Evolutionary conservation across 805 yeast species (phyloP).

Genomic region (Hanseniaspora vineae): DNA sequence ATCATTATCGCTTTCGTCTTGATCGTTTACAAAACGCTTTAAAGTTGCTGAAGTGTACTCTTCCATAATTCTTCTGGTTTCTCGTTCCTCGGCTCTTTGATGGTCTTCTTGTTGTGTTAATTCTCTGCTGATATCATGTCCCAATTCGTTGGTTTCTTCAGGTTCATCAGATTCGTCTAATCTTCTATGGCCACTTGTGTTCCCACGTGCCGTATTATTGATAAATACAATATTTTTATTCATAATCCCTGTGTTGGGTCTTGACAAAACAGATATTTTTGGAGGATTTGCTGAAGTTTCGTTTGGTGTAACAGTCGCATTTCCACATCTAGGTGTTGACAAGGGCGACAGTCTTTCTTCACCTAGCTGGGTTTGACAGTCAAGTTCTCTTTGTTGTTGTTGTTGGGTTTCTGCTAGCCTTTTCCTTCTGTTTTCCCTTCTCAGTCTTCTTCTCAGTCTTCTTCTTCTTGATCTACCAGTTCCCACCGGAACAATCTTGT

Average conservation of each 20-base stretch:
- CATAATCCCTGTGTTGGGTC: too few relatives aligned
- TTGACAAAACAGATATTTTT: too few relatives aligned
- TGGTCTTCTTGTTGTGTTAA: background rate
- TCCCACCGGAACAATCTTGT: slow-evolving; percentile 71
- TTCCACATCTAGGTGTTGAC: background rate
- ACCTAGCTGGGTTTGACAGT: background rate
- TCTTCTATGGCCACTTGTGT: too few relatives aligned
- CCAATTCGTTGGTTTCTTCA: too few relatives aligned
- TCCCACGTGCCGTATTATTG: too few relatives aligned
- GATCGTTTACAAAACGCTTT: slow-evolving; percentile 2
- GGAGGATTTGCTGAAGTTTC: too few relatives aligned
- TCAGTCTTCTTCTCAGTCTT: slow-evolving; percentile 8
- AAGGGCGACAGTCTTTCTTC: background rate
- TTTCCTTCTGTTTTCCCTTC: slow-evolving; percentile 2
- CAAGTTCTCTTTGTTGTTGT: background rate
- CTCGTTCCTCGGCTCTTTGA: slow-evolving; percentile 2
- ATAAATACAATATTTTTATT: too few relatives aligned
- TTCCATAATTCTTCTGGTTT: slow-evolving; percentile 7
- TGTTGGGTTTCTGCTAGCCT: slow-evolving; percentile 1
- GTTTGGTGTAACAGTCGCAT: too few relatives aligned
- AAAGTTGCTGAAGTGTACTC: slow-evolving; percentile 5
- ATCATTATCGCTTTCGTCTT: slow-evolving; percentile 1
- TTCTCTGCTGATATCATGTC: background rate
- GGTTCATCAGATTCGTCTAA: too few relatives aligned
- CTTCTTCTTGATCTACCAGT: slow-evolving; percentile 33